Evolutionary conservation across 163 green algal species (phyloP).

Genomic region (Smithsoniella earleae): DNA sequence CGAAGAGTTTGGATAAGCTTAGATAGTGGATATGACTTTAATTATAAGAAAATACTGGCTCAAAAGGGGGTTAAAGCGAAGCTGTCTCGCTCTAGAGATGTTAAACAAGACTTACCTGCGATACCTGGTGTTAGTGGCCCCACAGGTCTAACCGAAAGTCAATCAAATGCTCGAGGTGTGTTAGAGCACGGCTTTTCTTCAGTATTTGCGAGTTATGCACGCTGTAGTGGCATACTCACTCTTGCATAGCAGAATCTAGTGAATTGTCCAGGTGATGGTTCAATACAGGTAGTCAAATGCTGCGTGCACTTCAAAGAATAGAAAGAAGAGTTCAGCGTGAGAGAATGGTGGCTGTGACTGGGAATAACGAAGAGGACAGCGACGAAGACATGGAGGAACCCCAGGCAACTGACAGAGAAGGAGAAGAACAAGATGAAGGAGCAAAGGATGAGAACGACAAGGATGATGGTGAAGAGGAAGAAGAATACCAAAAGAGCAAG

Average conservation of each 20-base stretch:
- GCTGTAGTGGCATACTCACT: neutral
- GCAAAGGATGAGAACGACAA: slow-evolving; percentile 24
- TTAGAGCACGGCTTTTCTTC: neutral
- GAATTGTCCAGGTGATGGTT: too few relatives aligned
- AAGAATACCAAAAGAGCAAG: neutral
- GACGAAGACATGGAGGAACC: slow-evolving; percentile 18
- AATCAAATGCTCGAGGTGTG: neutral
- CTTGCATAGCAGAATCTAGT: neutral
- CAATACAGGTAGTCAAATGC: slow-evolving; percentile 20
- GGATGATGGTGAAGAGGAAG: slow-evolving; percentile 22
- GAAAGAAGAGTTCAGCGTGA: slow-evolving; percentile 23
- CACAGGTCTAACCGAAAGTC: neutral
- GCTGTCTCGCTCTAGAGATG: neutral
- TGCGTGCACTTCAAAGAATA: neutral
- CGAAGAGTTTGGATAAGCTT: slow-evolving; percentile 6
- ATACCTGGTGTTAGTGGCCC: neutral
- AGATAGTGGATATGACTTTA: slow-evolving; percentile 20
- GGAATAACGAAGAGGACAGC: slow-evolving; percentile 6
- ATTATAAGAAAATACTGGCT: slow-evolving; percentile 17
- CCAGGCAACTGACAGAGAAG: neutral
- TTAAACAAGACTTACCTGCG: neutral
- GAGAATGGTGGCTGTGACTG: slow-evolving; percentile 12
- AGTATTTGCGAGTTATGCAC: neutral
- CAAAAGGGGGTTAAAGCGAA: neutral
- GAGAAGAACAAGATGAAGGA: slow-evolving; percentile 2